A percentile compares a stretch with the other conserved stretches of the same genome.
phyloP scores from a whole-genome alignment of 129 eudicot genomes.

The Calendula officinalis region DNA sequence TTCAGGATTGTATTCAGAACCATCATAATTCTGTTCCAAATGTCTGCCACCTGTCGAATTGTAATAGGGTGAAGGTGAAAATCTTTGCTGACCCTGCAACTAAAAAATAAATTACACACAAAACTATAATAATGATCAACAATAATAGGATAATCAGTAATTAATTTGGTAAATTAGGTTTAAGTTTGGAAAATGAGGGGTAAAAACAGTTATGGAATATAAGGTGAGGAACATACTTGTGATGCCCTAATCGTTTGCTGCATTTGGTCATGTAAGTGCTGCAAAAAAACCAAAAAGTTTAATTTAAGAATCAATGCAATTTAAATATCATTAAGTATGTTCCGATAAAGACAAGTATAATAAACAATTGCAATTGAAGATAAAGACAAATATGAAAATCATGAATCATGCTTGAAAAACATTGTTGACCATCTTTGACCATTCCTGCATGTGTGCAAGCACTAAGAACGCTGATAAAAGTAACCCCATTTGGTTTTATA shows the following conservation, averaged over 20 bases:
- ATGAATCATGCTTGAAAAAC: slow-evolving; percentile 27
- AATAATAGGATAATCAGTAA: no score
- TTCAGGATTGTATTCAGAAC: no score
- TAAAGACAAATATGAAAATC: slow-evolving; percentile 49
- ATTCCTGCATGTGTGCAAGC: slow-evolving; percentile 86
- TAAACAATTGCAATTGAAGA: no score
- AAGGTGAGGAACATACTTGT: slow-evolving; percentile 46
- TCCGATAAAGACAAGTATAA: no score
- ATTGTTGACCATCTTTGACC: slow-evolving; percentile 47
- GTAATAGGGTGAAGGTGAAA: slow-evolving; percentile 41
- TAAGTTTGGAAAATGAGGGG: not conserved
- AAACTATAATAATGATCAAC: no score
- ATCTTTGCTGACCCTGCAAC: slow-evolving; percentile 51
- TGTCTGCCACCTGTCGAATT: slow-evolving; percentile 44
- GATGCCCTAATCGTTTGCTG: slow-evolving; percentile 69
- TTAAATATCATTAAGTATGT: not conserved
- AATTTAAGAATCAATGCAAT: slow-evolving; percentile 2
- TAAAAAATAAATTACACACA: slow-evolving; percentile 13
- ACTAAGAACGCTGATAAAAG: slow-evolving; percentile 72
- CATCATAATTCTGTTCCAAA: slow-evolving; percentile 34
- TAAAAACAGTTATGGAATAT: slow-evolving; percentile 9
- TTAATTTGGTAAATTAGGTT: not conserved
- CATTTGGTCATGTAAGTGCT: slow-evolving; percentile 86
- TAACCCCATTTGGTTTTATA: slow-evolving; percentile 59
- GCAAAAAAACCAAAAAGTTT: slow-evolving; percentile 32